Percentiles rank a stretch among this genome's conserved stretches.
Conservation (phyloP, 805 yeast species). For the Kuraishia borneana region DNA sequence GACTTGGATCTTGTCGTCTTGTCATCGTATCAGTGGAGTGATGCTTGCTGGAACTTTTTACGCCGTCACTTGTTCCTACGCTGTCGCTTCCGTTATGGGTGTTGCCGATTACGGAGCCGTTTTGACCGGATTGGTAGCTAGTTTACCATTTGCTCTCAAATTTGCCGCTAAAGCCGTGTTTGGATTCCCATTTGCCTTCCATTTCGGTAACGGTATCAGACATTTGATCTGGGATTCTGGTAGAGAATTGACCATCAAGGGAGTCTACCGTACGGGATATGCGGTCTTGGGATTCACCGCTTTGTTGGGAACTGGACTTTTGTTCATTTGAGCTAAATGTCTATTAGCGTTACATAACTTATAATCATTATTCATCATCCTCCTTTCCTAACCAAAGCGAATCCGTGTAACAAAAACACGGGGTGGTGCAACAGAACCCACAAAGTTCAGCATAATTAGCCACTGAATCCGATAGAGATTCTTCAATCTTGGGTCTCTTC, state of each 20-base stretch:
- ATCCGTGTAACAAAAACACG: slow-evolving; percentile 2
- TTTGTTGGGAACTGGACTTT: slow-evolving; percentile 44
- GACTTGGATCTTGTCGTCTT: slow-evolving; percentile 68
- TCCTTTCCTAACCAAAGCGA: slow-evolving; percentile 1
- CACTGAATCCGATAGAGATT: slow-evolving; percentile 4
- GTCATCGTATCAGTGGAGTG: slow-evolving; percentile 86
- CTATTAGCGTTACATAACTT: too few relatives aligned
- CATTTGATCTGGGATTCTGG: slow-evolving; percentile 93
- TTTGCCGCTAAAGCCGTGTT: slow-evolving; percentile 54
- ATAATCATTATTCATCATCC: background rate
- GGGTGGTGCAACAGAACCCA: slow-evolving; percentile 3
- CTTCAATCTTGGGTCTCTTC: slow-evolving; percentile 14
- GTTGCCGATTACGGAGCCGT: slow-evolving; percentile 40
- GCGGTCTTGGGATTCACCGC: slow-evolving; percentile 60
- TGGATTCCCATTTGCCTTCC: slow-evolving; percentile 83
- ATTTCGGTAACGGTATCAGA: slow-evolving; percentile 78
- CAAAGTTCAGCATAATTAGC: slow-evolving; percentile 1
- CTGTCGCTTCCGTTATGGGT: slow-evolving; percentile 57
- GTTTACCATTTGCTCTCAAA: slow-evolving; percentile 56
- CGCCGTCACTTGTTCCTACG: slow-evolving; percentile 66
- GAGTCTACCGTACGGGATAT: slow-evolving; percentile 90
- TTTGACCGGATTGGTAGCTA: slow-evolving; percentile 42
- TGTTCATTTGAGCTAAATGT: slow-evolving; percentile 32
- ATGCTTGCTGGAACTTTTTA: slow-evolving; percentile 71
- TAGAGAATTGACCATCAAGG: slow-evolving; percentile 65